Evolutionary conservation across 305 asterid species (phyloP).

Genomic region (Striga hermonthica): DNA sequence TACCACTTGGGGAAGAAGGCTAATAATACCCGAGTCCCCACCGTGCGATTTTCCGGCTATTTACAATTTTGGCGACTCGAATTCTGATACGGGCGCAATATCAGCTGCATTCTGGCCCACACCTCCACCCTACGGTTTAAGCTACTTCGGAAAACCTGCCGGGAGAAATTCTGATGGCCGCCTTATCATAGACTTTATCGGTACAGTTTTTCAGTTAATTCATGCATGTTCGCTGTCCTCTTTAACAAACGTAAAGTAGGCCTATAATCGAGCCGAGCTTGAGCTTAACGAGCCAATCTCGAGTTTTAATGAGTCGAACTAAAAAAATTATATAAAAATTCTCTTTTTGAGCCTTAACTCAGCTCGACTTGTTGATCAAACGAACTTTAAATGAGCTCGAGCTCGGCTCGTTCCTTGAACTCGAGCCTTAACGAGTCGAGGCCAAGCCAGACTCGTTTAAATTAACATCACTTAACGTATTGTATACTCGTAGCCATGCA

Average conservation of each 20-base stretch:
- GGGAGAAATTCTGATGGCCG: slow-evolving; percentile 55
- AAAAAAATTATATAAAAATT: no score
- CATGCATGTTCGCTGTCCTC: no score
- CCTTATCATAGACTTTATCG: slow-evolving; percentile 48
- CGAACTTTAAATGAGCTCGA: no score
- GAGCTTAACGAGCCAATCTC: no score
- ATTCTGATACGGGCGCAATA: slow-evolving; percentile 51
- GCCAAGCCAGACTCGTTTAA: not conserved
- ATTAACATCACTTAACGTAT: no score
- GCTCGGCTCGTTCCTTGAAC: no score
- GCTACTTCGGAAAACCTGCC: slow-evolving; percentile 40
- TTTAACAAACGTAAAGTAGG: no score
- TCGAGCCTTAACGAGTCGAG: no score
- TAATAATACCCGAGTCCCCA: not conserved
- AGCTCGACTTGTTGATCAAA: no score
- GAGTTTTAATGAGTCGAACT: not conserved
- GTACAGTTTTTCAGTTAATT: slow-evolving; percentile 21
- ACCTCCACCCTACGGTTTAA: slow-evolving; percentile 45
- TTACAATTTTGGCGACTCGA: slow-evolving; percentile 56
- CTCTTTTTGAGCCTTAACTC: no score
- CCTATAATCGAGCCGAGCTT: no score
- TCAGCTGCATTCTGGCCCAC: slow-evolving; percentile 45
- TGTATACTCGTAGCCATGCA: no score
- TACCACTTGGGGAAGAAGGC: not conserved
- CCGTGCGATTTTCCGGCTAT: slow-evolving; percentile 46